phyloP scores from a whole-genome alignment of 768 basidiomycete species.

The Filobasidium floriforme region DNA sequence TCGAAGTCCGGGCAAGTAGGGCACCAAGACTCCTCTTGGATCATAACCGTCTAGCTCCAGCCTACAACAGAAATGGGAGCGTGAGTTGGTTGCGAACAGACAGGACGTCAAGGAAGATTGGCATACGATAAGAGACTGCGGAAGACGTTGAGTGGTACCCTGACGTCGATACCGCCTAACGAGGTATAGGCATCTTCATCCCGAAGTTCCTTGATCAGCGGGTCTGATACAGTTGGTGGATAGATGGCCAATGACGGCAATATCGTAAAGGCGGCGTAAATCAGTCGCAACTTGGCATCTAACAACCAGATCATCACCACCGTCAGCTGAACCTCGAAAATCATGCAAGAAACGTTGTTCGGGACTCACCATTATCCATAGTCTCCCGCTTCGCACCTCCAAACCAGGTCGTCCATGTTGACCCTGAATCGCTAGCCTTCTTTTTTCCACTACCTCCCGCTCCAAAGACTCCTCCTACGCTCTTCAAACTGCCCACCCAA shows the following conservation, averaged over 20 bases:
- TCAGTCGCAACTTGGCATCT: constrained; percentile 35
- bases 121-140: constrained; percentile 39
- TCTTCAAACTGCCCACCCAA: constrained; percentile 44
- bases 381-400: constrained; percentile 12
- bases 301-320: not conserved
- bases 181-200: constrained; percentile 41
- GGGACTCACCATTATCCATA: not conserved
- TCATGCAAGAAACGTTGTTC: not conserved
- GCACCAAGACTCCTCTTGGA: constrained; percentile 37
- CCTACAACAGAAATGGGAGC: constrained; percentile 18
- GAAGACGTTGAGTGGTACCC: constrained; percentile 40
- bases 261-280: constrained; percentile 42
- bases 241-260: constrained; percentile 41
- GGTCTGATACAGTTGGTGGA: constrained; percentile 36
- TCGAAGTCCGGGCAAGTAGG: constrained; percentile 31
- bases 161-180: constrained; percentile 39
- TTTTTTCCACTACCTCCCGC: constrained; percentile 10
- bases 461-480: constrained; percentile 37
- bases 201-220: constrained; percentile 38
- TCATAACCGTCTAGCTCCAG: constrained; percentile 43
- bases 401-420: constrained; percentile 27
- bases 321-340: not conserved
- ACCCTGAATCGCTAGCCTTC: constrained; percentile 19
- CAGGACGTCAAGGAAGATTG: not conserved
- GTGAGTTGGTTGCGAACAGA: not conserved